phyloP scores from a whole-genome alignment of 1,284 basidiomycete species.

The Trichosporon sp. region DNA sequence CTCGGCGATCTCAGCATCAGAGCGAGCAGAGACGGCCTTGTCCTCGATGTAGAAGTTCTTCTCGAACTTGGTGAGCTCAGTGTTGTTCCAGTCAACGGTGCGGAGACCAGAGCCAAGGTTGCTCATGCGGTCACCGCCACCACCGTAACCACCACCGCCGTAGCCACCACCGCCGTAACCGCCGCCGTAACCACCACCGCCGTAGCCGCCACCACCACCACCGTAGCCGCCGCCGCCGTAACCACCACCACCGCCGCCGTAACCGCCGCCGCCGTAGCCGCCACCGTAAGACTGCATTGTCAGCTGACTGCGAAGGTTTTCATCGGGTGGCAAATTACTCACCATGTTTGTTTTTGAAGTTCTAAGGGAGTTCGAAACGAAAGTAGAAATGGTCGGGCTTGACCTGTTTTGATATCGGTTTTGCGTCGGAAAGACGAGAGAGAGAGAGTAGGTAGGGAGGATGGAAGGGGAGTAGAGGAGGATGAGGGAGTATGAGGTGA shows the following conservation, averaged over 20 bases:
- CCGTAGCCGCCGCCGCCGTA: slow-evolving; percentile 31
- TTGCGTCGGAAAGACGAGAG: slow-evolving; percentile 7
- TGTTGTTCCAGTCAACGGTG: slow-evolving; percentile 74
- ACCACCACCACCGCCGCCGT: slow-evolving; percentile 50
- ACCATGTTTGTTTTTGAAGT: slow-evolving; percentile 7
- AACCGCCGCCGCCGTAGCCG: slow-evolving; percentile 33
- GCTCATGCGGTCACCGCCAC: slow-evolving; percentile 75
- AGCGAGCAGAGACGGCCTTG: slow-evolving; percentile 70
- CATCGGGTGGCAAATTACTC: not conserved
- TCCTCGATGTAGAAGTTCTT: slow-evolving; percentile 88
- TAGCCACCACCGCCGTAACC: slow-evolving; percentile 31
- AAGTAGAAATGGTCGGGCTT: slow-evolving; percentile 3
- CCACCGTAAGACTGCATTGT: slow-evolving; percentile 37
- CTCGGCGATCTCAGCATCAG: slow-evolving; percentile 80
- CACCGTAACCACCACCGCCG: slow-evolving; percentile 56
- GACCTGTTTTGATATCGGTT: slow-evolving; percentile 7
- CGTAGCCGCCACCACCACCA: slow-evolving; percentile 51
- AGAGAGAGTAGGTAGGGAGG: not conserved
- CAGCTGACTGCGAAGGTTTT: not conserved
- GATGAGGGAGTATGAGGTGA: slow-evolving; percentile 6
- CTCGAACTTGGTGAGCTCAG: slow-evolving; percentile 74
- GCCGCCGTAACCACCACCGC: slow-evolving; percentile 29
- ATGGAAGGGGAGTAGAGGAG: slow-evolving; percentile 1
- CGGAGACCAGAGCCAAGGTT: slow-evolving; percentile 78
- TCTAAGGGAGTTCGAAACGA: slow-evolving; percentile 1